Conservation (phyloP, 2,329 filamentous ascomycete genomes). For the Didymella exigua region DNA sequence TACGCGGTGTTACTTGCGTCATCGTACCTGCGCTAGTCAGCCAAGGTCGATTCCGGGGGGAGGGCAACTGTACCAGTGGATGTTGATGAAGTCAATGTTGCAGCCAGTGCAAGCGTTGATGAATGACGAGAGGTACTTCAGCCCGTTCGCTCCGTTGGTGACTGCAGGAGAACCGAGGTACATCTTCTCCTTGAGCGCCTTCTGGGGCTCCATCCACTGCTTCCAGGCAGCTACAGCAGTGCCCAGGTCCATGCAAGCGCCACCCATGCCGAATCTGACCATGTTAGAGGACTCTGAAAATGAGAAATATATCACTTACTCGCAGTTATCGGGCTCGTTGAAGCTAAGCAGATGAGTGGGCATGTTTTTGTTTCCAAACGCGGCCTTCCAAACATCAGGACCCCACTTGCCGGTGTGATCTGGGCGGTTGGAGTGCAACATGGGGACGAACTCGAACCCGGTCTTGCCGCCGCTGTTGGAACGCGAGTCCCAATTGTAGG, state of each 20-base stretch:
- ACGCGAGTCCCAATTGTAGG: slow-evolving; percentile 69
- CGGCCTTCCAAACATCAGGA: slow-evolving; percentile 18
- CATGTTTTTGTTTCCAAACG: not conserved
- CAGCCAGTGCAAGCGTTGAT: slow-evolving; percentile 36
- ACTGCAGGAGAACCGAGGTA: slow-evolving; percentile 42
- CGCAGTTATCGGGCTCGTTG: slow-evolving; percentile 45
- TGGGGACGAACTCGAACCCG: slow-evolving; percentile 66
- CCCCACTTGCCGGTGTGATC: slow-evolving; percentile 29
- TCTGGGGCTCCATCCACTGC: slow-evolving; percentile 28
- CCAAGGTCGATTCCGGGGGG: too few species aligned
- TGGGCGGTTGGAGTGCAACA: slow-evolving; percentile 25
- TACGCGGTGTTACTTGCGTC: slow-evolving; percentile 24
- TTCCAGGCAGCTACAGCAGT: slow-evolving; percentile 23
- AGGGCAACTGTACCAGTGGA: slow-evolving; percentile 35
- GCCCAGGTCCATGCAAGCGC: slow-evolving; percentile 30
- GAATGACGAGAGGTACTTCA: slow-evolving; percentile 37
- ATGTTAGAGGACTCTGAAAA: not conserved
- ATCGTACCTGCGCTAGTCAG: slow-evolving; percentile 30
- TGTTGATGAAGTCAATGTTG: slow-evolving; percentile 42
- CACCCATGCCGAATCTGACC: slow-evolving; percentile 20
- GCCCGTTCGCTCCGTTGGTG: slow-evolving; percentile 34
- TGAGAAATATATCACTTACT: slow-evolving; percentile 17
- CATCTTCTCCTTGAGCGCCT: slow-evolving; percentile 22
- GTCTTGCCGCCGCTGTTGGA: slow-evolving; percentile 37
- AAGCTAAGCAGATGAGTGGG: slow-evolving; percentile 37